Conservation (phyloP, 768 basidiomycete species). For the Phanerochaete carnosa region DNA sequence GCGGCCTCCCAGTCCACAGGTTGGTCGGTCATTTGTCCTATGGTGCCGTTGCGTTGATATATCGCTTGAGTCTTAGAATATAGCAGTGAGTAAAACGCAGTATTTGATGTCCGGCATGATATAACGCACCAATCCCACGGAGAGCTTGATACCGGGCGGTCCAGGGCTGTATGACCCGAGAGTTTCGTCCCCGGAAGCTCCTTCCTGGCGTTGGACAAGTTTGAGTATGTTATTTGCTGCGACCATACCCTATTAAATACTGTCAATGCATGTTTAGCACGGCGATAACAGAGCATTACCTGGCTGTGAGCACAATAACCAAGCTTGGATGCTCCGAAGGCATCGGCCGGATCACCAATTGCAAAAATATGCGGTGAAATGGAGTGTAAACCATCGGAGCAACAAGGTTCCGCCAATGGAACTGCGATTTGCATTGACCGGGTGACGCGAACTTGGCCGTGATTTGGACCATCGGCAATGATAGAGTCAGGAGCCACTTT, state of each 20-base stretch:
- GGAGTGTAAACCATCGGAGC: constrained; percentile 18
- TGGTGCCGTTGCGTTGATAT: constrained; percentile 20
- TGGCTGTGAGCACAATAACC: constrained; percentile 55
- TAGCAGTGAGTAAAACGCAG: neutral
- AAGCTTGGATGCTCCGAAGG: constrained; percentile 59
- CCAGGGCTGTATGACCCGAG: constrained; percentile 45
- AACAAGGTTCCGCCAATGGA: neutral
- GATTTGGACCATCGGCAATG: constrained; percentile 33
- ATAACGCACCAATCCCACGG: constrained; percentile 50
- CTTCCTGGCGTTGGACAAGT: constrained; percentile 31
- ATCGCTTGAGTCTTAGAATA: neutral
- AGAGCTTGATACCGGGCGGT: constrained; percentile 56
- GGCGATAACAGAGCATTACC: too few species aligned
- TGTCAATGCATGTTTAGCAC: too few species aligned
- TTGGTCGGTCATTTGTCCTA: constrained; percentile 39
- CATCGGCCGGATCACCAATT: constrained; percentile 61
- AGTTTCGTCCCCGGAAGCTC: constrained; percentile 7
- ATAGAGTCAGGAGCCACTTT: constrained; percentile 17
- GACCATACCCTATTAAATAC: constrained; percentile 35
- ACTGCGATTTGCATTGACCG: constrained; percentile 47
- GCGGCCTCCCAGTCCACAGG: constrained; percentile 46
- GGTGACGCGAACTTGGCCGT: constrained; percentile 40
- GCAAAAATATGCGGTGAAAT: constrained; percentile 57
- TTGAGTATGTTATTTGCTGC: constrained; percentile 53
- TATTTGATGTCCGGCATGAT: neutral